Percentiles rank a stretch among this genome's conserved stretches.
Conservation (phyloP, 176 grass and related monocot species). For the Stipa capillata region DNA sequence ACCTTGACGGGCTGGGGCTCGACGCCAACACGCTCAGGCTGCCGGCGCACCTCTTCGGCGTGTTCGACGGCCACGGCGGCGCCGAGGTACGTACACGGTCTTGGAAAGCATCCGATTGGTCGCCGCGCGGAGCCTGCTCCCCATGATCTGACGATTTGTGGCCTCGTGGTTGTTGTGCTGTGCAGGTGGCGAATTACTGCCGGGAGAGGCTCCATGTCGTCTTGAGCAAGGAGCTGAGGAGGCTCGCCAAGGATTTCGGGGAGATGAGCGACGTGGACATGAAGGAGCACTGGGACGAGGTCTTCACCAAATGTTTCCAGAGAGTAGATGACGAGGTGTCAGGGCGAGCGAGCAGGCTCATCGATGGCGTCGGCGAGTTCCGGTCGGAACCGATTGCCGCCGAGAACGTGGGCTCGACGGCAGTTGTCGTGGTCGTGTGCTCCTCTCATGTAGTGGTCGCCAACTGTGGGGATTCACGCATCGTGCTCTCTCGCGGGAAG, state of each 20-base stretch:
- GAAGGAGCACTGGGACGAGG: slow-evolving; percentile 63
- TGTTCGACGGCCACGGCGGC: slow-evolving; percentile 79
- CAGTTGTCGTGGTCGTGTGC: slow-evolving; percentile 41
- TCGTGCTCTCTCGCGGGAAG: slow-evolving; percentile 57
- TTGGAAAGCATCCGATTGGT: neutral
- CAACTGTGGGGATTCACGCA: slow-evolving; percentile 66
- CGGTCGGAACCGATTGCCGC: slow-evolving; percentile 17
- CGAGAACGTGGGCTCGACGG: slow-evolving; percentile 64
- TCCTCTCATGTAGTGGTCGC: slow-evolving; percentile 57
- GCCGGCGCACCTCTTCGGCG: slow-evolving; percentile 53
- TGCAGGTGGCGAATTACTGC: slow-evolving; percentile 49
- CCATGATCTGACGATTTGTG: neutral
- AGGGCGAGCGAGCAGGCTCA: slow-evolving; percentile 21
- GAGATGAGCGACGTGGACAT: slow-evolving; percentile 20
- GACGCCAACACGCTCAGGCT: slow-evolving; percentile 42
- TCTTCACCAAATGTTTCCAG: slow-evolving; percentile 48
- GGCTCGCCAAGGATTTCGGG: neutral
- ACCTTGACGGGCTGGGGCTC: slow-evolving; percentile 45
- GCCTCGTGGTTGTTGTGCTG: neutral
- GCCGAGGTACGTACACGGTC: slow-evolving; percentile 34
- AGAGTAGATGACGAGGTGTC: slow-evolving; percentile 61
- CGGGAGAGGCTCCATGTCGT: slow-evolving; percentile 47
- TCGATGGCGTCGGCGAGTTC: neutral
- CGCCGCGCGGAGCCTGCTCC: neutral
- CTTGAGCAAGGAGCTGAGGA: slow-evolving; percentile 32